Conservation (phyloP, 2,329 filamentous ascomycete genomes). For the Colletotrichum navitas region DNA sequence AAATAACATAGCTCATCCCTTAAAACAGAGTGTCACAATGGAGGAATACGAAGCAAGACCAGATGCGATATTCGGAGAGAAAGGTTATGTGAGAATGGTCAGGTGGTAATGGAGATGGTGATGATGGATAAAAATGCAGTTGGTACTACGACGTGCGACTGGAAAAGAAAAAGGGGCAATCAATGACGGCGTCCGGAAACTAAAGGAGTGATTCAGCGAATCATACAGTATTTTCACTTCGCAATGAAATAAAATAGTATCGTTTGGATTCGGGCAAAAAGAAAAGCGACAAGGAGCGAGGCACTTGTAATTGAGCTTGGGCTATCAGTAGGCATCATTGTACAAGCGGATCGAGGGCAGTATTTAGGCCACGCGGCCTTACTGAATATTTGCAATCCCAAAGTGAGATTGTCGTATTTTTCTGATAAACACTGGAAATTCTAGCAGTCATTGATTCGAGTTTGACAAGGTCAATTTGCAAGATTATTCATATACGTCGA, state of each 20-base stretch:
- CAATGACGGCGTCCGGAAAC: too few relatives aligned
- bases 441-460: neutral
- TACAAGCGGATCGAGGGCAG: neutral
- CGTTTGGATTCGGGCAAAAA: neutral
- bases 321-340: neutral
- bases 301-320: neutral
- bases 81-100: neutral
- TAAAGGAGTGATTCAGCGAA: neutral
- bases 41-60: conserved; percentile 14
- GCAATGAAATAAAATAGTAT: neutral
- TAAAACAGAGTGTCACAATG: conserved; percentile 5
- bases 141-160: neutral
- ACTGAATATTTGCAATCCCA: neutral
- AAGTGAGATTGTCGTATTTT: neutral
- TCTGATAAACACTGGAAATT: neutral
- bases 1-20: neutral
- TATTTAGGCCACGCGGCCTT: neutral
- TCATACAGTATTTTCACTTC: neutral
- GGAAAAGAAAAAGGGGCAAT: neutral
- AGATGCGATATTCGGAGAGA: neutral
- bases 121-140: neutral
- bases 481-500: conserved; percentile 47
- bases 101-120: neutral
- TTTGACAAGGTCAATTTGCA: too few relatives aligned
- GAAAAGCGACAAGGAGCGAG: too few relatives aligned